Evolutionary conservation across 768 basidiomycete species (phyloP).

Genomic region (Hebeloma cylindrosporum): DNA sequence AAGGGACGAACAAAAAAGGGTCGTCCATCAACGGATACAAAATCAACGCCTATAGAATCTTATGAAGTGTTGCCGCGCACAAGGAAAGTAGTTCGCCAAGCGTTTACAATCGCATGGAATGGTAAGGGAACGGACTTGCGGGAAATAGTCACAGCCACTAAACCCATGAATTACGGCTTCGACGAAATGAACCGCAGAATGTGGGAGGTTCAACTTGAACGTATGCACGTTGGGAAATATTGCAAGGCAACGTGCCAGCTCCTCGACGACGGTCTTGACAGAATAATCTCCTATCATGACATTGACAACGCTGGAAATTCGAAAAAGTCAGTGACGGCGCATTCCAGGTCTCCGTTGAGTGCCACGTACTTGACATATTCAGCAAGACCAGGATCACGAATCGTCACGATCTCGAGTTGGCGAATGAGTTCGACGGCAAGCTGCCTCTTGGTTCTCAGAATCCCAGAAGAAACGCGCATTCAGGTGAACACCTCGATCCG

Average conservation of each 20-base stretch:
- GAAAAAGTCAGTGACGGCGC: no score
- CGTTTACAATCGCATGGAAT: no score
- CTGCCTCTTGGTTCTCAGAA: conserved; percentile 10
- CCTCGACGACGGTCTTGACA: conserved; percentile 13
- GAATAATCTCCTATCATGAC: conserved; percentile 17
- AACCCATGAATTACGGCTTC: conserved; percentile 11
- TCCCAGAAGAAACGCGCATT: not conserved
- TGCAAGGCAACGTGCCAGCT: conserved; percentile 25
- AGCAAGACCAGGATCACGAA: conserved; percentile 21
- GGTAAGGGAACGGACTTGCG: conserved; percentile 1
- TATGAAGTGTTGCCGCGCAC: no score
- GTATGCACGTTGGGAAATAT: conserved; percentile 26
- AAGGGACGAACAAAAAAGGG: no score
- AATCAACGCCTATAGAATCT: no score
- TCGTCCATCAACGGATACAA: no score
- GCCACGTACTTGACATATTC: conserved; percentile 14
- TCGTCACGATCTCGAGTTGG: conserved; percentile 26
- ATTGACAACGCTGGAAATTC: conserved; percentile 18
- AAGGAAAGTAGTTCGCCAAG: no score
- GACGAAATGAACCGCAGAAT: not conserved
- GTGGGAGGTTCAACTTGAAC: conserved; percentile 13
- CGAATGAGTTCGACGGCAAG: conserved; percentile 12
- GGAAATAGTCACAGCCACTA: not conserved
- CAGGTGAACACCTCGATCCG: conserved; percentile 12
- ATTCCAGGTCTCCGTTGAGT: no score